Percentiles rank a stretch among this genome's conserved stretches.
Evolutionary conservation across 352 stramenopile species (phyloP).

Genomic region (Phytophthora ramorum): DNA sequence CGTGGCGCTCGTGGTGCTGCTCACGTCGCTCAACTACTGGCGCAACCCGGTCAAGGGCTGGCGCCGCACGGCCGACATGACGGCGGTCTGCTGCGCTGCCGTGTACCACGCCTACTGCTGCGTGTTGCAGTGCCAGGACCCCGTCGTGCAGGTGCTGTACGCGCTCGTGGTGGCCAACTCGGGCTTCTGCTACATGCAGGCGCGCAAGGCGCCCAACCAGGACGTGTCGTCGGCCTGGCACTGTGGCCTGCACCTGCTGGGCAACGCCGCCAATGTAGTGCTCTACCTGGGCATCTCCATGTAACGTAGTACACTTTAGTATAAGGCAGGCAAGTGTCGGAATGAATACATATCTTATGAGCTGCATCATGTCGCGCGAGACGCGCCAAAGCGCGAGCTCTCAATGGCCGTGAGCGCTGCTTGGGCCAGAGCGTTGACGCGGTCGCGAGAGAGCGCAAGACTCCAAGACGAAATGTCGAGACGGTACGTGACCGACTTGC

Average conservation of each 20-base stretch:
- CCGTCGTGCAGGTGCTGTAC: conserved; percentile 66
- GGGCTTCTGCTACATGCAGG: conserved; percentile 76
- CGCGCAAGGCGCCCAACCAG: conserved; percentile 62
- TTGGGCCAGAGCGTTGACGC: conserved; percentile 54
- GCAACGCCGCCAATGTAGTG: conserved; percentile 81
- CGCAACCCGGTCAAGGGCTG: conserved; percentile 75
- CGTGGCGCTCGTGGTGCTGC: conserved; percentile 70
- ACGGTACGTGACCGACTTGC: conserved; percentile 70
- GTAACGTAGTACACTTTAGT: conserved; percentile 22
- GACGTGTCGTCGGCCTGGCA: conserved; percentile 82
- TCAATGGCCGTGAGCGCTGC: conserved; percentile 54
- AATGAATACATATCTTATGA: conserved; percentile 1
- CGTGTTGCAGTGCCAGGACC: conserved; percentile 57
- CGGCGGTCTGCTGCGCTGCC: conserved; percentile 60
- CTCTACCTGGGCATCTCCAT: conserved; percentile 73
- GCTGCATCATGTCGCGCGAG: conserved; percentile 41
- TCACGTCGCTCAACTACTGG: conserved; percentile 90
- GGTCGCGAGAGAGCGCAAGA: conserved; percentile 54
- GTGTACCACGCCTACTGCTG: conserved; percentile 78
- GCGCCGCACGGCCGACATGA: conserved; percentile 78
- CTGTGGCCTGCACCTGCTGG: conserved; percentile 77
- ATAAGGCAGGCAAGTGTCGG: conserved; percentile 21
- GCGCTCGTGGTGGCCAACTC: conserved; percentile 71
- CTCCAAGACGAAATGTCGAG: conserved; percentile 49
- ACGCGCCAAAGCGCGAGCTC: conserved; percentile 63